A percentile compares a stretch with the other conserved stretches of the same genome.
phyloP scores from a whole-genome alignment of 331 rosid genomes.

The Pyracantha coccinea region DNA sequence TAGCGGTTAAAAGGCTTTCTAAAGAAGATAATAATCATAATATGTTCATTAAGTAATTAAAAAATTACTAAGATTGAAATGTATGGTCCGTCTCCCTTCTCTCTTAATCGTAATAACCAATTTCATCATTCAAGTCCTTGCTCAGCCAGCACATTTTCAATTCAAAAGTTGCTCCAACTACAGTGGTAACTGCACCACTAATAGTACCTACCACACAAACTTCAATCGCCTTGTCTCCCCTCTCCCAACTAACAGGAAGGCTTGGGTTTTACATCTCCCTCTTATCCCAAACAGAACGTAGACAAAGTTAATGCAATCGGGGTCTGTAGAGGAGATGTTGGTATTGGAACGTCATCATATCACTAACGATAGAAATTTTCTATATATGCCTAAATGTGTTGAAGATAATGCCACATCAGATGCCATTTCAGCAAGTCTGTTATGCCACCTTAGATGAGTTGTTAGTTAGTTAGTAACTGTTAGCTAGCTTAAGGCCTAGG shows the following conservation, averaged over 20 bases:
- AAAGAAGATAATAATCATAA: not conserved
- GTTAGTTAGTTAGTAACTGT: too few relatives aligned
- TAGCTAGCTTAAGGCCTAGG: too few relatives aligned
- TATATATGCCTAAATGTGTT: too few relatives aligned
- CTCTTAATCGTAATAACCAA: too few relatives aligned
- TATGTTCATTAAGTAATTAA: too few relatives aligned
- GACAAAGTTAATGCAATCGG: not conserved
- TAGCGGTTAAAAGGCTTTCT: conserved; percentile 45
- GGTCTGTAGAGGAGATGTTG: conserved; percentile 4
- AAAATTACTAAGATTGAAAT: too few relatives aligned
- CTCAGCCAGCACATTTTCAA: not conserved
- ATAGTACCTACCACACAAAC: not conserved
- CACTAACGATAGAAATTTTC: too few relatives aligned
- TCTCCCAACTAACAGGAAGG: not conserved
- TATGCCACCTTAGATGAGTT: too few relatives aligned
- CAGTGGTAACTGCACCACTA: not conserved
- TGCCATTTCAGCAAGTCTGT: too few relatives aligned
- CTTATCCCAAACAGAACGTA: not conserved
- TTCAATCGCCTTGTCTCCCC: not conserved
- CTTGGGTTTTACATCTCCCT: not conserved
- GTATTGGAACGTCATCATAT: too few relatives aligned
- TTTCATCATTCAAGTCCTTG: not conserved
- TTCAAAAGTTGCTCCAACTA: not conserved
- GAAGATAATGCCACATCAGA: too few relatives aligned
- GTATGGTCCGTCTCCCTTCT: too few relatives aligned